Conservation (phyloP, 2,329 filamentous ascomycete species). For the Plectosphaerella cucumerina region DNA sequence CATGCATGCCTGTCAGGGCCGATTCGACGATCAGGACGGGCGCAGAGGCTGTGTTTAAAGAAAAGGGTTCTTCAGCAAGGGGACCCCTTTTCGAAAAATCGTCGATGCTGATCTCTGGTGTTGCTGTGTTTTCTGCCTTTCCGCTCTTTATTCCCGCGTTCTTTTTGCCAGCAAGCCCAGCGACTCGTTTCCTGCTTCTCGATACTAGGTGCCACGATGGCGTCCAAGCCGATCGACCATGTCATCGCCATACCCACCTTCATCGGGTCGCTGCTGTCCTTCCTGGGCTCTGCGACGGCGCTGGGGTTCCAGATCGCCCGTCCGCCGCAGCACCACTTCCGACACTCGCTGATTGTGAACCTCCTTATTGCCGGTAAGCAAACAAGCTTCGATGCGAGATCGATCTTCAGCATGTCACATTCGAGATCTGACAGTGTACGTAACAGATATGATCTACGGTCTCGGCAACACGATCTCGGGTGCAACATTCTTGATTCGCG, state of each 20-base stretch:
- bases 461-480: conserved; percentile 38
- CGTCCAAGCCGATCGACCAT: conserved; percentile 5
- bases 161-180: not conserved
- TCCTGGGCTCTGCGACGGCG: conserved; percentile 8
- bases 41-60: not conserved
- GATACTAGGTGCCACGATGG: conserved; percentile 1
- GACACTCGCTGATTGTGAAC: conserved; percentile 18
- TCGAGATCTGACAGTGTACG: not conserved
- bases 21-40: not conserved
- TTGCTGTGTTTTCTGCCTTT: not conserved
- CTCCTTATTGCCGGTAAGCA: conserved; percentile 17
- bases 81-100: not conserved
- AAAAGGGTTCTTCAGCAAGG: not conserved
- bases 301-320: conserved; percentile 8
- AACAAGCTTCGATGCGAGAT: not conserved
- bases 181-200: not conserved
- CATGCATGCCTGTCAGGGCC: not conserved
- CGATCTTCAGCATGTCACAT: not conserved
- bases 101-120: not conserved
- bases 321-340: conserved; percentile 15
- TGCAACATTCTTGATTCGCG: conserved; percentile 24
- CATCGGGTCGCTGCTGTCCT: conserved; percentile 8
- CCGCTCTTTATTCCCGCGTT: not conserved
- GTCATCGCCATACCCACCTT: conserved; percentile 8
- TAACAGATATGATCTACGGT: conserved; percentile 34